These are phyloP conservation scores for Vaccinium darrowii DNA, from an alignment of 148 eudicot genomes.

Conservation along the genomic window DNA sequence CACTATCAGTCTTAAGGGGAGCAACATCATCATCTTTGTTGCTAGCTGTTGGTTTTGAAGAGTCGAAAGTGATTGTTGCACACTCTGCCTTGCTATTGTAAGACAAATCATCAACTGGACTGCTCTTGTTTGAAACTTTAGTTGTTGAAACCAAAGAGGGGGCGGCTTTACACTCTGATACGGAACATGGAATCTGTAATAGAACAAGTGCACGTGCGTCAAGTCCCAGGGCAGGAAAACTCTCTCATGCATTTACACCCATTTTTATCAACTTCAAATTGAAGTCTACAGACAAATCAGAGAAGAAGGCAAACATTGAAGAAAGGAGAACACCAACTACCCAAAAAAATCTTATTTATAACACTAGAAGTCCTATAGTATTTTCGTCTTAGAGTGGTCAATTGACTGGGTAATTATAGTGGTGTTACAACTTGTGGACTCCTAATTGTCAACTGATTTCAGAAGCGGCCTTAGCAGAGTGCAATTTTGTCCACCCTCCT, in stretches of 20 bases:
- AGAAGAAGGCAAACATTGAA: not conserved
- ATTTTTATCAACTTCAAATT: not conserved
- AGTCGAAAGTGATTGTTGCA: conserved; percentile 52
- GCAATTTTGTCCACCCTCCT: too few relatives aligned
- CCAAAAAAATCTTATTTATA: not conserved
- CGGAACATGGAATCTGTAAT: conserved; percentile 38
- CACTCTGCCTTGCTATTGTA: conserved; percentile 52
- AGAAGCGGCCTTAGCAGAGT: not conserved
- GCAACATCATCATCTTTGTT: conserved; percentile 23
- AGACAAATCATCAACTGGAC: conserved; percentile 18
- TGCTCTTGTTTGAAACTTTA: conserved; percentile 27
- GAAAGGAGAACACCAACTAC: not conserved
- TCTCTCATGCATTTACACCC: not conserved
- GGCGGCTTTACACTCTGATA: conserved; percentile 18
- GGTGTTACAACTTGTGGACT: not conserved
- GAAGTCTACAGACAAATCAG: not conserved
- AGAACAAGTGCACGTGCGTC: not conserved
- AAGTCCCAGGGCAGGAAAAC: not conserved
- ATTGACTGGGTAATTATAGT: not conserved
- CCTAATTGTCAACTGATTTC: not conserved
- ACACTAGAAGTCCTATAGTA: not conserved
- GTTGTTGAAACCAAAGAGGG: conserved; percentile 20
- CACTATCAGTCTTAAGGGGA: conserved; percentile 32
- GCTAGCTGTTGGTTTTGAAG: conserved; percentile 21
- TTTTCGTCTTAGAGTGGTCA: not conserved